phyloP scores from a whole-genome alignment of 768 basidiomycete species.

The Serendipita sp. region DNA sequence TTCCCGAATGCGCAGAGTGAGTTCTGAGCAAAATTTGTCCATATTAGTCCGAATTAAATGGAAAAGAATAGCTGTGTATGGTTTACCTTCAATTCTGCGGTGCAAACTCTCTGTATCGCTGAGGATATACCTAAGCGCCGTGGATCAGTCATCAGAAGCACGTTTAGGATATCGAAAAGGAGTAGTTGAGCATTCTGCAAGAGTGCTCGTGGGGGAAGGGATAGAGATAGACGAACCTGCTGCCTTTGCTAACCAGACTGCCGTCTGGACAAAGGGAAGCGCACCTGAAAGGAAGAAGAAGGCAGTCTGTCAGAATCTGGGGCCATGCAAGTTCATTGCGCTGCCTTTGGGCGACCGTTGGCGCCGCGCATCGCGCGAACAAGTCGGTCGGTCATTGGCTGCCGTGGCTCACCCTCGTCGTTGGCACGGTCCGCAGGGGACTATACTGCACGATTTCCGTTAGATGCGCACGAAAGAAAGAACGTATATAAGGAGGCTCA shows the following conservation, averaged over 20 bases:
- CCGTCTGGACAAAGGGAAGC: not conserved
- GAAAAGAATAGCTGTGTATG: not conserved
- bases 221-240: not conserved
- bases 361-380: too few relatives aligned
- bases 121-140: not conserved
- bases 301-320: not conserved
- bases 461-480: not conserved
- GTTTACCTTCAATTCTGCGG: not conserved
- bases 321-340: not conserved
- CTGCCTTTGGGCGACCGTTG: not conserved
- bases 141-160: not conserved
- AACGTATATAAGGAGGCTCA: not conserved
- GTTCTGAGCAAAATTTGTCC: not conserved
- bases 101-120: constrained; percentile 1
- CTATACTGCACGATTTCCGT: not conserved
- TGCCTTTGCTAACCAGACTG: not conserved
- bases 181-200: not conserved
- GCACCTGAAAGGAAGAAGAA: not conserved
- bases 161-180: not conserved
- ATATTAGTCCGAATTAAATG: not conserved
- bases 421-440: not conserved
- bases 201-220: too few relatives aligned
- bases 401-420: not conserved
- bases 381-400: not conserved
- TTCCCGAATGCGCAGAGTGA: not conserved